A percentile compares a stretch with the other conserved stretches of the same genome.
Evolutionary conservation across 2,329 filamentous ascomycete genomes (phyloP).

Genomic region (Hirsutella rhossiliensis): DNA sequence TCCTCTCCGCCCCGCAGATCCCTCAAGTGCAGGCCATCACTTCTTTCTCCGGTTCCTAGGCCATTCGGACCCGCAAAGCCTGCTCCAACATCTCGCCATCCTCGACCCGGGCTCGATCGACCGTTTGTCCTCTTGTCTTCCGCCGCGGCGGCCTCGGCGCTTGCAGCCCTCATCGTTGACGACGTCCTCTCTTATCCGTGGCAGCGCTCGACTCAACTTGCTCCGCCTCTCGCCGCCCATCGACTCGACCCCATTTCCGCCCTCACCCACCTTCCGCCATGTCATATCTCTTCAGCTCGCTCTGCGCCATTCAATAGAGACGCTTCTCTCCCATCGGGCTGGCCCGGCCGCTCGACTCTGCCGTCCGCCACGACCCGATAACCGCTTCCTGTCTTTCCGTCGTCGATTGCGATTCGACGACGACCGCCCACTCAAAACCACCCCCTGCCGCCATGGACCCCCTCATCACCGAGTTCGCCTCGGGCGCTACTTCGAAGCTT

Average conservation of each 20-base stretch:
- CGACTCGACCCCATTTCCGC: too few species aligned
- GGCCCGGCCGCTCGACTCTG: conserved; percentile 16
- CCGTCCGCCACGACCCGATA: conserved; percentile 5
- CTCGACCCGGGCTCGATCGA: too few species aligned
- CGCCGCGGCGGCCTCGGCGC: too few species aligned
- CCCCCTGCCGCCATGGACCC: conserved; percentile 39
- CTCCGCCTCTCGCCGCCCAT: too few species aligned
- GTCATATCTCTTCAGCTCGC: not conserved
- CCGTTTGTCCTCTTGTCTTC: too few species aligned
- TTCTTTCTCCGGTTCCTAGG: not conserved
- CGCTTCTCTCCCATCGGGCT: conserved; percentile 14
- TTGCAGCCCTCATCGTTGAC: too few species aligned
- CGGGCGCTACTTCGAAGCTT: conserved; percentile 50
- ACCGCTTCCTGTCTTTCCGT: conserved; percentile 10
- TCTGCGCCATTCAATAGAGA: conserved; percentile 19
- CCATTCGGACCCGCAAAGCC: not conserved
- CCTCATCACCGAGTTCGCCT: conserved; percentile 53
- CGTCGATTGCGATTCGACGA: conserved; percentile 1
- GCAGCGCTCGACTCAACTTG: too few species aligned
- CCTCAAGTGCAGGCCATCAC: not conserved
- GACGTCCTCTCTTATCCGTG: too few species aligned
- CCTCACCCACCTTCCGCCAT: not conserved
- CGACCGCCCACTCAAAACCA: conserved; percentile 13
- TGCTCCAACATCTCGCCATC: not conserved
- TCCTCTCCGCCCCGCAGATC: not conserved